Evolutionary conservation across 306 rosid genomes (phyloP).

Genomic region (Vachellia pachyceras): DNA sequence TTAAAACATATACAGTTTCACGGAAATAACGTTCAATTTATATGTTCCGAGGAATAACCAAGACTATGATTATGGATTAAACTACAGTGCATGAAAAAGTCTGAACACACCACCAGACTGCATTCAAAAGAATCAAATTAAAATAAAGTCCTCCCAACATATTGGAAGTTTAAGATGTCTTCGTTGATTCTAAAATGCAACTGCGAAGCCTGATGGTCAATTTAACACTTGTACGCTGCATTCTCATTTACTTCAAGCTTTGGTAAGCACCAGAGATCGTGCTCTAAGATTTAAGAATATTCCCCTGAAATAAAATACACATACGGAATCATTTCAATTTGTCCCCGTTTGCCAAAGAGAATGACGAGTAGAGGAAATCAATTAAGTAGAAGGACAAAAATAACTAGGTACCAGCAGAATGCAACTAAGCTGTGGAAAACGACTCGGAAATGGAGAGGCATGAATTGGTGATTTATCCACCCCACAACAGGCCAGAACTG

Average conservation of each 20-base stretch:
- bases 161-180: slow-evolving; percentile 16
- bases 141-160: slow-evolving; percentile 2
- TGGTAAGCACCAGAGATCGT: slow-evolving; percentile 61
- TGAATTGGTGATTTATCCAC: slow-evolving; percentile 85
- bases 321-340: slow-evolving; percentile 20
- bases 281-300: slow-evolving; percentile 84
- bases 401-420: slow-evolving; percentile 70
- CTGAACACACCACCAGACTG: not conserved
- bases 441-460: slow-evolving; percentile 90
- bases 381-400: not conserved
- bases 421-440: slow-evolving; percentile 79
- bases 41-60: slow-evolving; percentile 18
- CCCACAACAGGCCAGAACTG: slow-evolving; percentile 95
- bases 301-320: slow-evolving; percentile 65
- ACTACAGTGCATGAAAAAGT: not conserved
- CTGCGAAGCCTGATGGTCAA: not conserved
- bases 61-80: slow-evolving; percentile 23
- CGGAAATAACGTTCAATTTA: not conserved
- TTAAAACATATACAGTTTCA: not conserved
- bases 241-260: slow-evolving; percentile 56
- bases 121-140: not conserved
- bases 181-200: not conserved
- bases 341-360: slow-evolving; percentile 7
- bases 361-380: slow-evolving; percentile 17
- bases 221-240: not conserved